Evolutionary conservation across 768 basidiomycete genomes (phyloP).

Genomic region (Strobilomyces echinocephalus): DNA sequence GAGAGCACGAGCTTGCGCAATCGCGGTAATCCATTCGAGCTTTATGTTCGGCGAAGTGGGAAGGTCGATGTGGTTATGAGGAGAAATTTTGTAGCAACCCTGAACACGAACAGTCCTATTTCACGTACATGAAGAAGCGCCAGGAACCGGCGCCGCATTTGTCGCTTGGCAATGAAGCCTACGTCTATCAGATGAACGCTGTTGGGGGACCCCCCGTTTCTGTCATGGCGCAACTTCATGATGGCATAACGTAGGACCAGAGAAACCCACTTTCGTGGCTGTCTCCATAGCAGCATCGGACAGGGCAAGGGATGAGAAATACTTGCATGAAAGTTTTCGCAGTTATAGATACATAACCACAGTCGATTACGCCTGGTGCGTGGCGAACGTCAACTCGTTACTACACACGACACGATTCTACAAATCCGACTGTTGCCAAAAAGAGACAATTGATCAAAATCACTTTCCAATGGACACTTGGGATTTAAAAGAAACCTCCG

Average conservation of each 20-base stretch:
- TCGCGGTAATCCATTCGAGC: slow-evolving; percentile 7
- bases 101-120: neutral
- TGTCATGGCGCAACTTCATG: too few species aligned
- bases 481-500: slow-evolving; percentile 6
- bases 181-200: too few species aligned
- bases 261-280: too few species aligned
- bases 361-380: neutral
- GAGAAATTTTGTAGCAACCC: neutral
- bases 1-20: neutral
- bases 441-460: neutral
- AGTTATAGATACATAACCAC: too few species aligned
- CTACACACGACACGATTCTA: neutral
- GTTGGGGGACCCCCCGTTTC: too few species aligned
- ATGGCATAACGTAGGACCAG: too few species aligned
- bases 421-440: neutral
- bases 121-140: neutral
- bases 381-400: neutral
- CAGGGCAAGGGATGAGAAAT: too few species aligned
- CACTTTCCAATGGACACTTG: neutral
- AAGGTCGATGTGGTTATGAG: neutral
- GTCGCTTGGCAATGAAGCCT: too few species aligned
- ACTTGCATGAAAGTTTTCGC: too few species aligned
- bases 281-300: too few species aligned
- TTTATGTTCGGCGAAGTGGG: neutral
- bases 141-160: too few species aligned